Evolutionary conservation across 1,284 basidiomycete species (phyloP), one percentile per base, ranked within the genome.

Genomic region (Megacollybia platyphylla): DNA sequence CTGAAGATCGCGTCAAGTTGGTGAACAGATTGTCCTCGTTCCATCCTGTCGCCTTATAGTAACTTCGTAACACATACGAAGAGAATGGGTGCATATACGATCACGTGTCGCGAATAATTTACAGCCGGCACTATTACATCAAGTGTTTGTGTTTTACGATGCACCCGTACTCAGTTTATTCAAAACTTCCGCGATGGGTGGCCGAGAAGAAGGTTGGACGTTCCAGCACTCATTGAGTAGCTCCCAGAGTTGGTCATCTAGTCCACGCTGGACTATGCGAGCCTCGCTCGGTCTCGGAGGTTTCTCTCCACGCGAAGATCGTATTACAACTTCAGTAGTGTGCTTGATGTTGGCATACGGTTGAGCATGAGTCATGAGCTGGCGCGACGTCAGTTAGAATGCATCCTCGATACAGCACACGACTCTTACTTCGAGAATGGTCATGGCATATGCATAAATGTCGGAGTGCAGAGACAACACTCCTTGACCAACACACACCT

Each of bases 11-110:
- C 4, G 90, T 97, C 30, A 97, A 58, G 53, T 94, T 89, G 4
- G 86, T 80, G 56, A 92, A 97, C 5, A 93, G 72, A 56, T 93
- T 93, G 62, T 97, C 91, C 59, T 94, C 88, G 56, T 93, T 93
- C 93, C 93, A 97, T 48, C 87, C 87, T 35, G 90, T 96, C 9
- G 80, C 80, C 49, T 77, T 74, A 66, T 92, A 92, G 63, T 96
- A 97, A 57, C 73, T 83, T 49, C 85, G 79, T 36, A 97, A 70
- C 41, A 97, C 83, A 64, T 92, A 89, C 8, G 87, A 78, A 20
- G 86, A 81, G 57, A 91, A 91, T 6, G 85, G 81, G 61, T 87
- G 80, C 83, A 88, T 87, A 24, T n/a, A n/a, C 36, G 36, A 34
- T 15, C 31, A 34, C 31, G 31, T 34, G 15, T 18, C 5, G 13